Percentiles rank a stretch among this genome's conserved stretches.
These are phyloP conservation scores for Tuber microsphaerosporum DNA, from an alignment of 495 filamentous ascomycete species.

Conservation along the genomic window DNA sequence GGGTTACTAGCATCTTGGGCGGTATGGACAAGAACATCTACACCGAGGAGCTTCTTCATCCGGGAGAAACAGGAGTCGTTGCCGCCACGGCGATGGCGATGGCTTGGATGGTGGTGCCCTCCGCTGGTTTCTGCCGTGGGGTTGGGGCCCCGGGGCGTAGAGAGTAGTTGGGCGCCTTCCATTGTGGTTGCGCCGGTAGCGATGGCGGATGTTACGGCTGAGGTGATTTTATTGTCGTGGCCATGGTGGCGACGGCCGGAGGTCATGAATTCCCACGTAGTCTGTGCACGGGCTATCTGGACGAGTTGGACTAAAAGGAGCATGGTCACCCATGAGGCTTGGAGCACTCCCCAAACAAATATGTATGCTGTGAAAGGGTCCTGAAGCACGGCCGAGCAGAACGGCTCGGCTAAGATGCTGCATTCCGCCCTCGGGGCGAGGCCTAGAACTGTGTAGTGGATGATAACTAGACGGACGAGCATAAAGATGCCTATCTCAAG, in stretches of 20 bases:
- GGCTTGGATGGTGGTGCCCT: conserved; percentile 43
- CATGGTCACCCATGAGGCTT: conserved; percentile 93
- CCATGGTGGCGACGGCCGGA: conserved; percentile 51
- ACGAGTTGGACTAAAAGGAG: conserved; percentile 84
- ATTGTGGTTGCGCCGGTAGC: conserved; percentile 61
- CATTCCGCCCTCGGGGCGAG: conserved; percentile 48
- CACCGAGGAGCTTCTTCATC: conserved; percentile 75
- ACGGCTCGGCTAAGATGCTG: conserved; percentile 62
- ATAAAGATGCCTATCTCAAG: conserved; percentile 67
- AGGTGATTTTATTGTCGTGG: conserved; percentile 46
- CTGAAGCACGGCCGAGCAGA: conserved; percentile 67
- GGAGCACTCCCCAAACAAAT: conserved; percentile 66
- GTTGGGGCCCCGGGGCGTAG: conserved; percentile 41
- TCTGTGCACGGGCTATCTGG: conserved; percentile 83
- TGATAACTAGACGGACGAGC: conserved; percentile 32
- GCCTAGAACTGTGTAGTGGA: conserved; percentile 20
- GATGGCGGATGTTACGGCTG: conserved; percentile 70
- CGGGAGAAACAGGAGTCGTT: conserved; percentile 59
- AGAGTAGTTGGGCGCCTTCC: conserved; percentile 62
- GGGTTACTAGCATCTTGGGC: conserved; percentile 58
- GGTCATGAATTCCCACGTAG: conserved; percentile 91
- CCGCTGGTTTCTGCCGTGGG: conserved; percentile 44
- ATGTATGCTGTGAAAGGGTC: conserved; percentile 80
- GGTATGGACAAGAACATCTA: conserved; percentile 84
- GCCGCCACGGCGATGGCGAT: conserved; percentile 34